phyloP scores from a whole-genome alignment of 345 rosid genomes.

The Atalantia buxifolia region DNA sequence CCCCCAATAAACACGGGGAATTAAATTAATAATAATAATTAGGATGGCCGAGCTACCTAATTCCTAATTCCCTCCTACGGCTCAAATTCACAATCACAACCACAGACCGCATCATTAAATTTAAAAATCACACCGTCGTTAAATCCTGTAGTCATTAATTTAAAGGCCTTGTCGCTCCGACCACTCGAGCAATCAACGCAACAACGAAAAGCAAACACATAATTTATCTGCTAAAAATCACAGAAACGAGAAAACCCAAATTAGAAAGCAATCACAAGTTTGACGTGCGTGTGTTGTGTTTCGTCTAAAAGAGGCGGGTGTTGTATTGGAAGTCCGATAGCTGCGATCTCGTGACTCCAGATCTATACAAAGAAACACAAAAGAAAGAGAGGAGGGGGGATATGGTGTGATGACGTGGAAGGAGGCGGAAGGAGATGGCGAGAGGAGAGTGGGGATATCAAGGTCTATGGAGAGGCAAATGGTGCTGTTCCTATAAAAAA shows the following conservation, averaged over 20 bases:
- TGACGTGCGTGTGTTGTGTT: not conserved
- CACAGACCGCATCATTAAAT: not conserved
- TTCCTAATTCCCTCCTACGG: not conserved
- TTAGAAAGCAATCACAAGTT: not conserved
- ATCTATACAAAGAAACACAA: not conserved
- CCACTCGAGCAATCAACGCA: not conserved
- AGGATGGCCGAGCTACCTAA: not conserved
- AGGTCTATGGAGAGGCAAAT: slow-evolving; percentile 43
- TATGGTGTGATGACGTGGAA: slow-evolving; percentile 51
- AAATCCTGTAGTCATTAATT: not conserved
- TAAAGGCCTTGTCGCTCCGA: not conserved
- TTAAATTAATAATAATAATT: not conserved
- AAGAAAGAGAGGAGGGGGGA: not conserved
- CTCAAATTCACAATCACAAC: not conserved
- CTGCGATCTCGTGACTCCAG: not conserved
- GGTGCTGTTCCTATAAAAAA: slow-evolving; percentile 64
- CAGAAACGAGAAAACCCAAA: not conserved
- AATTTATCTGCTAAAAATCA: not conserved
- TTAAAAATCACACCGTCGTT: not conserved
- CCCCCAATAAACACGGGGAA: not conserved
- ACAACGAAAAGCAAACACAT: not conserved
- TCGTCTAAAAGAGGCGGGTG: not conserved
- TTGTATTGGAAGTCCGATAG: not conserved
- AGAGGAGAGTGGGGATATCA: slow-evolving; percentile 58
- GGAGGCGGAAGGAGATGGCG: slow-evolving; percentile 40